Base-by-base conservation (phyloP, 2,329 filamentous ascomycete genomes). In the Cercospora sesami region DNA sequence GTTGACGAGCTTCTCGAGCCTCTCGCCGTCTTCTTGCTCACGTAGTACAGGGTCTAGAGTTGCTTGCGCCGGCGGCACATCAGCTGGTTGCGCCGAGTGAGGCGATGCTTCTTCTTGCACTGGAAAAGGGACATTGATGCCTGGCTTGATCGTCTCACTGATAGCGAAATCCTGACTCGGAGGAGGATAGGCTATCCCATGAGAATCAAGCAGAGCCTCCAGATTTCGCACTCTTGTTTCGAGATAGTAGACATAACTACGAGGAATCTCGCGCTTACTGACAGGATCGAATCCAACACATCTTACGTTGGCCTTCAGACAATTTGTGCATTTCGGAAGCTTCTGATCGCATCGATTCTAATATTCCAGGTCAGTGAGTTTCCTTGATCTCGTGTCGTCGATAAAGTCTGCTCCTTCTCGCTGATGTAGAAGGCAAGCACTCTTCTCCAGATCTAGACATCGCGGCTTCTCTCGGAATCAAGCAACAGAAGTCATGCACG, bases 251-350 rank as follows among this genome's bases (percentile, higher is more conserved):
- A 98, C 93, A 83, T 98, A 98, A 79, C 91, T 92, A 71, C 75
- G 69, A 60, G 94, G 94, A 67, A 98, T 97, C 81, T 97, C 93
- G 77, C 92, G 90, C 84, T 97, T 97, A 26, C 93, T 96, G 76
- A 97, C 97, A 36, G 94, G 94, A 78, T 98, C 94, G 80, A 97
- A 97, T 70, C 94, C 94, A 61, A 97, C 93, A 79, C 95, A 98
- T 73, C 91, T 90, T 57, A 96, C 92, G 67, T 87, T 87, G n/a
- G 92, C 94, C 82, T 97, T 97, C 79, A 94, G 93, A 81, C 94
- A 98, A 73, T 92, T 92, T 51, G 91, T 90, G 79, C 94, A 98
- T 75, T 91, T 92, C 8, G 94, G 94, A 69, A 98, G 85, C 72
- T 91, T 90, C 84, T 97, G 94, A 80, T 98, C 94, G 81, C 94